Base-by-base conservation (phyloP, 495 filamentous ascomycete genomes). In the Daldinia loculata region DNA sequence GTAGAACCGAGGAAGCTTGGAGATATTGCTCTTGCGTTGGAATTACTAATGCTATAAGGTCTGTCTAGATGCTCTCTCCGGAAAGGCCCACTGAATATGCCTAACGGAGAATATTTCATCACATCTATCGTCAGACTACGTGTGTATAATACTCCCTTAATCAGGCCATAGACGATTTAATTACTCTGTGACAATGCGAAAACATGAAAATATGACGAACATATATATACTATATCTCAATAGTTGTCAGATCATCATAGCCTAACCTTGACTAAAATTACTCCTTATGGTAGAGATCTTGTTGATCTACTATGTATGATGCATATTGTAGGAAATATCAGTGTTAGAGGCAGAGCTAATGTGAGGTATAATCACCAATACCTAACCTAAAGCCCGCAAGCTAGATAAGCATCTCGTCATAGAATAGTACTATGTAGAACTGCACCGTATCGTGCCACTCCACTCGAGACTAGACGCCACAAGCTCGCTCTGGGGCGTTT, bases 1-100 rank as follows among this genome's bases (percentile, higher is more conserved):
- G 53, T 50, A 22, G 8, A 65, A 53, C 39, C 53, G 61, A 43
- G 24, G 50, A 14, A n/a, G n/a, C n/a, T n/a, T n/a, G n/a, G n/a
- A n/a, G n/a, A n/a, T n/a, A n/a, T n/a, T n/a, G n/a, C n/a, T n/a
- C n/a, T n/a, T n/a, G n/a, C n/a, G n/a, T n/a, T n/a, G n/a, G n/a
- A n/a, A n/a, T n/a, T n/a, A n/a, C n/a, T n/a, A n/a, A n/a, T n/a
- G n/a, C n/a, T n/a, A n/a, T n/a, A n/a, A n/a, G n/a, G n/a, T n/a
- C n/a, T n/a, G n/a, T n/a, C n/a, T n/a, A n/a, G n/a, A n/a, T n/a
- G n/a, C n/a, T n/a, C n/a, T n/a, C n/a, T n/a, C n/a, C n/a, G n/a
- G n/a, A n/a, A n/a, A n/a, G n/a, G n/a, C n/a, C n/a, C n/a, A n/a
- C n/a, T n/a, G n/a, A n/a, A 11, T 19, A 45, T 17, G 1, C n/a